Percentiles rank a stretch among this genome's conserved stretches.
These are phyloP conservation scores for Trichoderma atroviride DNA, from an alignment of 2,329 filamentous ascomycete species.

Conservation along the genomic window DNA sequence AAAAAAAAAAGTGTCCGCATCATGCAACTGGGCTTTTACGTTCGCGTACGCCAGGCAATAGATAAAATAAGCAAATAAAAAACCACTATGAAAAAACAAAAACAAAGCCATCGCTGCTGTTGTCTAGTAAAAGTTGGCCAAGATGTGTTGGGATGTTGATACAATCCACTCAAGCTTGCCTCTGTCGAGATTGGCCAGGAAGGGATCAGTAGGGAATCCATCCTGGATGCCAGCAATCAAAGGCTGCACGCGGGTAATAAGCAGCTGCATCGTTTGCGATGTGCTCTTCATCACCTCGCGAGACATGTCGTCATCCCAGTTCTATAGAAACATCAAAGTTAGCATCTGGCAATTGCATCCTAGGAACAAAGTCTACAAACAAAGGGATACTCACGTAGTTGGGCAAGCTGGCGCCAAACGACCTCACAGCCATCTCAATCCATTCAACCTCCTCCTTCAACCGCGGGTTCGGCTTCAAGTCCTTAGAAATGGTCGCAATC, in stretches of 20 bases:
- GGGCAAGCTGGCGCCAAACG: conserved; percentile 52
- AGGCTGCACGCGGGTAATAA: conserved; percentile 42
- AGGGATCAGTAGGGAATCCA: conserved; percentile 45
- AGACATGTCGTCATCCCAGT: conserved; percentile 43
- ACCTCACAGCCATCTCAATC: conserved; percentile 62
- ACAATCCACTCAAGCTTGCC: conserved; percentile 46
- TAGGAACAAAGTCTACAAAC: too few species aligned
- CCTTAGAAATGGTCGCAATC: conserved; percentile 64
- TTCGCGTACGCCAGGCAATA: background rate
- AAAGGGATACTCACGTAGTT: conserved; percentile 51
- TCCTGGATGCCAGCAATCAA: conserved; percentile 41
- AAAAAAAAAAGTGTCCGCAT: background rate
- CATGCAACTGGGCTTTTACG: background rate
- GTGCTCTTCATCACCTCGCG: conserved; percentile 45
- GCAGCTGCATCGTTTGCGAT: conserved; percentile 44
- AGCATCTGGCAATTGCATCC: background rate
- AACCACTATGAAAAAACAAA: background rate
- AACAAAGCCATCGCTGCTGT: conserved; percentile 34
- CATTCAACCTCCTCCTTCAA: conserved; percentile 61
- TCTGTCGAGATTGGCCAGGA: conserved; percentile 44
- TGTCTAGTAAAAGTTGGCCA: conserved; percentile 37
- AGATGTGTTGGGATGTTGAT: conserved; percentile 41
- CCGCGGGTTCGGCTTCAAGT: conserved; percentile 55
- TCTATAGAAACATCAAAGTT: conserved; percentile 33
- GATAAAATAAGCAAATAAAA: conserved; percentile 11